Evolutionary conservation across 2,329 filamentous ascomycete genomes (phyloP).

Genomic region (Claviceps digitariae): DNA sequence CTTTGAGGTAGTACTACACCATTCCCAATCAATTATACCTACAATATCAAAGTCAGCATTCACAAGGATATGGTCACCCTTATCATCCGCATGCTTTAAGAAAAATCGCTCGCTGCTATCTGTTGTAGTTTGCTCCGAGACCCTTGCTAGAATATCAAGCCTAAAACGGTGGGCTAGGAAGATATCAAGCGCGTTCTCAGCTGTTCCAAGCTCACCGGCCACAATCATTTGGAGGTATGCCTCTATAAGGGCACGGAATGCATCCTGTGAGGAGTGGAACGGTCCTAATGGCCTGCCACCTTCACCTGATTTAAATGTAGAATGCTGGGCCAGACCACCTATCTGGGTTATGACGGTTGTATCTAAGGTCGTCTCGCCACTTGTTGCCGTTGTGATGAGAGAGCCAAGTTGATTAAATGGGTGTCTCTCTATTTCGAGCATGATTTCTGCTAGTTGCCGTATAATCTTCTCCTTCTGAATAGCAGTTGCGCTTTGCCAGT

Average conservation of each 20-base stretch:
- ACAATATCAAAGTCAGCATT: too few relatives aligned
- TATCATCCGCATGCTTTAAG: too few relatives aligned
- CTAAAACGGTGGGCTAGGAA: not conserved
- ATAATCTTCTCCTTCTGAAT: constrained; percentile 17
- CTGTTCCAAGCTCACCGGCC: not conserved
- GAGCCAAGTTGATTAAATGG: constrained; percentile 17
- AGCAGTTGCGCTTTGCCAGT: constrained; percentile 17
- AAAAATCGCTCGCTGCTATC: too few relatives aligned
- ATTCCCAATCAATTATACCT: constrained; percentile 7
- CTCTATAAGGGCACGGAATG: constrained; percentile 7
- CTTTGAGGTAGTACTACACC: constrained; percentile 13
- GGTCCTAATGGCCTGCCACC: constrained; percentile 9
- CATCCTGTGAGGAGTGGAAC: constrained; percentile 13
- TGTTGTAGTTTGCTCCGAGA: too few relatives aligned
- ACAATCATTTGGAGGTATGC: constrained; percentile 13
- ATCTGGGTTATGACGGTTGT: too few relatives aligned
- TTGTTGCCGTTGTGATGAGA: constrained; percentile 2
- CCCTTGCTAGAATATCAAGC: not conserved
- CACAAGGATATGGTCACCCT: too few relatives aligned
- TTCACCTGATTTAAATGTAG: not conserved
- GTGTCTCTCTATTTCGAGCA: constrained; percentile 19
- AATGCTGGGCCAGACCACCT: not conserved
- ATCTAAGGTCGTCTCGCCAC: too few relatives aligned
- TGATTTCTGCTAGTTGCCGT: constrained; percentile 18
- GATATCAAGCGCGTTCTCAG: not conserved